Base-by-base conservation (phyloP, 2,329 filamentous ascomycete genomes). In the Pseudocercospora cruenta region DNA sequence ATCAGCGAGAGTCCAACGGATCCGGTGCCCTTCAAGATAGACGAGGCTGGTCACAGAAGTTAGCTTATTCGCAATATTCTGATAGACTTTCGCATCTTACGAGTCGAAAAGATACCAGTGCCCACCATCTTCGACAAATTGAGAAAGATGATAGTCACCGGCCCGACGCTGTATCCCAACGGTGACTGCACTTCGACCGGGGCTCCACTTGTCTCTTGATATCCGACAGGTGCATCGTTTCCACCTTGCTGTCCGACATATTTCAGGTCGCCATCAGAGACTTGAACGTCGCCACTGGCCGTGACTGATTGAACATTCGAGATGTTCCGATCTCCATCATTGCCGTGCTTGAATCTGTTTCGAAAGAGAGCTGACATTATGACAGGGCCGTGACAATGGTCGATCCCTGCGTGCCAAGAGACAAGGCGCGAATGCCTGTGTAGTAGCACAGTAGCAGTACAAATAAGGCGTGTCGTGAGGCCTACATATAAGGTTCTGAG, bases 61-160 rank as follows among this genome's bases (percentile, higher is more conserved):
- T 22, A 55, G 51, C 51, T 26, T n/a, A 14, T 24, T 19, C 14
- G 21, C 19, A 8, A 22, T 5, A 26, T 5, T 9, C 14, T 4
- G 1, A 7, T 1, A 24, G 4, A 21, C 47, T 9, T 24, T 51
- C 3, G 5, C 22, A 14, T 28, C 51, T 31, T 31, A 55, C 51
- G 88, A 0, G 88, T 90, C 0, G 87, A 89, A 64, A 73, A 73
- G 10, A 74, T 72, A 22, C 72, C 72, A 2, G 74, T 89, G 0
- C 87, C 87, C 54, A 90, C 80, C 86, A 90, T 89, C 76, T 85
- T 83, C 64, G 85, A 86, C 47, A 90, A 75, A 66, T 89, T 90
- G 61, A 90, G 74, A 45, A 88, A 88, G 33, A 89, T 78, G 24
- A 88, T 84, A 0, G 87, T 86, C 4, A 85, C 67, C 63, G 81